phyloP scores from a whole-genome alignment of 495 filamentous ascomycete genomes.

The Pseudevernia furfuracea region DNA sequence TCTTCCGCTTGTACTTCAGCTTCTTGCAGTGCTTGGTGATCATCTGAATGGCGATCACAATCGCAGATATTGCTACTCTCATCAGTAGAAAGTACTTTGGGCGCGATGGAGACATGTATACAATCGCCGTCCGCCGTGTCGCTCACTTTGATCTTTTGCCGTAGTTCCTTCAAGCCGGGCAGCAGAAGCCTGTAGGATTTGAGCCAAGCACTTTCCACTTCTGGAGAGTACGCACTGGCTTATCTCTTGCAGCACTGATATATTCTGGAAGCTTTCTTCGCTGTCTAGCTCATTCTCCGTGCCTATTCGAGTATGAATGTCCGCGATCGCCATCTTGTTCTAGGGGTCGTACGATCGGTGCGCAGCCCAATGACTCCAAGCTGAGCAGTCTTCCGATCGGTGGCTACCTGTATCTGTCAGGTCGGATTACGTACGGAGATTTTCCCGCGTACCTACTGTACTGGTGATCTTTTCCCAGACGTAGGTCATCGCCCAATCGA shows the following conservation, averaged over 20 bases:
- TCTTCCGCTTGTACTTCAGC: conserved; percentile 77
- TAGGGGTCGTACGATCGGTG: conserved; percentile 52
- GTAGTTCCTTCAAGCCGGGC: conserved; percentile 57
- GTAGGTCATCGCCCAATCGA: conserved; percentile 87
- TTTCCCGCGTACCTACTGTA: conserved; percentile 45
- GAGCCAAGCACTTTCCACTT: conserved; percentile 2
- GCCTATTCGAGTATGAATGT: conserved; percentile 34
- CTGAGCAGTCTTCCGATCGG: conserved; percentile 71
- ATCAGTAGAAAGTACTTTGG: conserved; percentile 10
- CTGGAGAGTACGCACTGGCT: conserved; percentile 45
- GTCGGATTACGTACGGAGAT: not conserved
- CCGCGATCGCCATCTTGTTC: conserved; percentile 12
- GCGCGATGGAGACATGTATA: conserved; percentile 20
- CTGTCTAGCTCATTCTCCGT: conserved; percentile 60
- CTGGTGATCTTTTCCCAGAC: conserved; percentile 92
- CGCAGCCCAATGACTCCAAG: conserved; percentile 76
- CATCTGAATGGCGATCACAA: conserved; percentile 80
- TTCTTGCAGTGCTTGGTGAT: conserved; percentile 75
- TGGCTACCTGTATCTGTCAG: conserved; percentile 52
- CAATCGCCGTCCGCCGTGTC: conserved; percentile 68
- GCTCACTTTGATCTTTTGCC: conserved; percentile 54
- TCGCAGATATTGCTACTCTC: conserved; percentile 61
- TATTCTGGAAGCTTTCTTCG: conserved; percentile 64
- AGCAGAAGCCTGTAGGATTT: conserved; percentile 53
- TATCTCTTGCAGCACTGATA: conserved; percentile 64